A percentile compares a stretch with the other conserved stretches of the same genome.
These are phyloP conservation scores for Discostella stelligera DNA, from an alignment of 352 stramenopile genomes.

Conservation along the genomic window DNA sequence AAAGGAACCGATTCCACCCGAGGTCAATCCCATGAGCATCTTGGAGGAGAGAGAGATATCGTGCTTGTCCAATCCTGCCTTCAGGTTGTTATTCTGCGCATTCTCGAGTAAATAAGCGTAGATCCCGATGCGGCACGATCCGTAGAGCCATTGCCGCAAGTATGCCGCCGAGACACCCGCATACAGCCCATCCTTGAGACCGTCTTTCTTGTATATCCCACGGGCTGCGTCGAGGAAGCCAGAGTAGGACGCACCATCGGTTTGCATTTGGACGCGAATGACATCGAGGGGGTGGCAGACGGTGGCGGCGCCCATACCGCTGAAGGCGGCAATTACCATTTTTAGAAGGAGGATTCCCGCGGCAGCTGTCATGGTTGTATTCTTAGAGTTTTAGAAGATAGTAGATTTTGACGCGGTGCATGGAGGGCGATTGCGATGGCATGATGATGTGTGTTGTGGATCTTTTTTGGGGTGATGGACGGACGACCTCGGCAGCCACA, in stretches of 20 bases:
- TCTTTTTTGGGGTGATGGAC: too few relatives aligned
- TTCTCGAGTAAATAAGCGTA: conserved; percentile 65
- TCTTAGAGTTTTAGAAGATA: too few relatives aligned
- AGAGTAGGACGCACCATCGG: conserved; percentile 35
- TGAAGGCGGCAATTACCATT: conserved; percentile 66
- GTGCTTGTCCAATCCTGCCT: conserved; percentile 55
- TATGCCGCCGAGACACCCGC: conserved; percentile 64
- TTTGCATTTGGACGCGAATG: conserved; percentile 72
- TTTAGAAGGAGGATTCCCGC: conserved; percentile 40
- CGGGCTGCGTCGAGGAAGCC: conserved; percentile 38
- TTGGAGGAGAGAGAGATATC: conserved; percentile 54
- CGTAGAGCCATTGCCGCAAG: conserved; percentile 67
- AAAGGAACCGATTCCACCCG: conserved; percentile 65
- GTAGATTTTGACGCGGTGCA: too few relatives aligned
- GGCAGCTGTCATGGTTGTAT: conserved; percentile 21
- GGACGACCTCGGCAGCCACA: too few relatives aligned
- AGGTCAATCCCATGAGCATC: conserved; percentile 59
- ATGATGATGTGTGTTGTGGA: too few relatives aligned
- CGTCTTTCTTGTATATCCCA: conserved; percentile 46
- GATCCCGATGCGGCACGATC: conserved; percentile 63
- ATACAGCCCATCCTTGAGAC: conserved; percentile 57
- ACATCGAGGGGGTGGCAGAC: conserved; percentile 68
- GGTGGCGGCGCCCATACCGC: conserved; percentile 63
- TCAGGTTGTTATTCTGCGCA: conserved; percentile 53
- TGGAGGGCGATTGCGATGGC: too few relatives aligned